Base-by-base conservation (phyloP, 805 yeast species). In the Schizosaccharomyces octosporus region DNA sequence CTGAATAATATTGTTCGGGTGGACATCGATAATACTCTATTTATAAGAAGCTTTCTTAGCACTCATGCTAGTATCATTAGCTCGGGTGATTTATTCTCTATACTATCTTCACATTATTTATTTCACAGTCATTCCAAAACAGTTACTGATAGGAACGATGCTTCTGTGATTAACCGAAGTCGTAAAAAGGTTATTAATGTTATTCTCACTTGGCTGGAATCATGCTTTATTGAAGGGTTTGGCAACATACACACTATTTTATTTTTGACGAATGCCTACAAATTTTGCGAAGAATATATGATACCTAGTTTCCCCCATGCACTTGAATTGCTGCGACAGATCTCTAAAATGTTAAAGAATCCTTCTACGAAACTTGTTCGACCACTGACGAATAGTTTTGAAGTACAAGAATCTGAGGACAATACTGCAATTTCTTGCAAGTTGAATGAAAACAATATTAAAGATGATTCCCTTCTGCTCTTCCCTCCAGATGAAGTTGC, bases 401-500 rank as follows among this genome's bases (percentile, higher is more conserved):
- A 36, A 36, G 11, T 36, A 11, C 51, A 45, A n/a, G 51, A 45
- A 6, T 13, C 27, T 19, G 51, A 45, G 51, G 51, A 45, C n/a
- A 36, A 36, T 36, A 36, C 41, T 1, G 41, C 13, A 9, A 36
- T 36, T 36, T 36, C 41, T 17, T 36, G 41, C 11, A 11, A 11
- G 9, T 36, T 36, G 41, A 17, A 45, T 45, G 13, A 9, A 3
- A n/a, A 11, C 2, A 45, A 19, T 9, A 7, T 19, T 45, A 13
- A 45, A 9, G 51, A 45, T 13, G 24, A 21, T 21, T 45, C 61
- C 41, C 66, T 63, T 27, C 57, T 63, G 42, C 48, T 64, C 6
- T 59, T 64, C 7, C 66, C 66, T 65, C 79, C 86, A 41, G 72
- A 78, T 60, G 90, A 82, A 63, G 76, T 89, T 65, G 96, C 97